phyloP scores from a whole-genome alignment of 75 land plant species.

The Sequoiadendron giganteum region DNA sequence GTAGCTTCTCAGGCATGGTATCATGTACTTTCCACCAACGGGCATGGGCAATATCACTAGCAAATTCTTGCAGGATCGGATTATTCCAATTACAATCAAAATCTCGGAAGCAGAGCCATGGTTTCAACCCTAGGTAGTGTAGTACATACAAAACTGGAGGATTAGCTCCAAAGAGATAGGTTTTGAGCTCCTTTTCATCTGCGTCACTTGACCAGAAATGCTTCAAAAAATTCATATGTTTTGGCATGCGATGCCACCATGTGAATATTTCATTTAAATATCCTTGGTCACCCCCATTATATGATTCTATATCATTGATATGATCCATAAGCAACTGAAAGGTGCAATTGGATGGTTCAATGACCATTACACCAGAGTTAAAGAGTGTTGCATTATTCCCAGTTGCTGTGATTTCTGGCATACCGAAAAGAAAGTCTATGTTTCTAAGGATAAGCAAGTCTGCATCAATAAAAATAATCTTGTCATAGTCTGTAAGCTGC shows the following conservation, averaged over 20 bases:
- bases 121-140: slow-evolving; percentile 91
- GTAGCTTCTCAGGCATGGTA: slow-evolving; percentile 57
- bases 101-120: slow-evolving; percentile 93
- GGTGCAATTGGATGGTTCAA: slow-evolving; percentile 65
- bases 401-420: slow-evolving; percentile 60
- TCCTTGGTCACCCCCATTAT: slow-evolving; percentile 72
- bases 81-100: slow-evolving; percentile 96
- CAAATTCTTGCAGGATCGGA: slow-evolving; percentile 51
- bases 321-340: slow-evolving; percentile 52
- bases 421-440: slow-evolving; percentile 52
- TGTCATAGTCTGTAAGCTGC: slow-evolving; percentile 60
- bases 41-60: slow-evolving; percentile 81
- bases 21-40: slow-evolving; percentile 89
- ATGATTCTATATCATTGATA: slow-evolving; percentile 39
- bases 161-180: slow-evolving; percentile 37
- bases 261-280: slow-evolving; percentile 59
- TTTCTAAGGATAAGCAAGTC: slow-evolving; percentile 53
- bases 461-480: slow-evolving; percentile 60
- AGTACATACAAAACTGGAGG: slow-evolving; percentile 62
- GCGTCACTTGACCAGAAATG: slow-evolving; percentile 51
- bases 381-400: slow-evolving; percentile 50
- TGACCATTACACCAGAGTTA: slow-evolving; percentile 70
- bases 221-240: slow-evolving; percentile 49
- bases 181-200: slow-evolving; percentile 24
- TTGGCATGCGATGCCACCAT: slow-evolving; percentile 67